These are phyloP conservation scores for Fennellomyces sp. DNA, from an alignment of 371 early-diverging fungal species.

Conservation along the genomic window DNA sequence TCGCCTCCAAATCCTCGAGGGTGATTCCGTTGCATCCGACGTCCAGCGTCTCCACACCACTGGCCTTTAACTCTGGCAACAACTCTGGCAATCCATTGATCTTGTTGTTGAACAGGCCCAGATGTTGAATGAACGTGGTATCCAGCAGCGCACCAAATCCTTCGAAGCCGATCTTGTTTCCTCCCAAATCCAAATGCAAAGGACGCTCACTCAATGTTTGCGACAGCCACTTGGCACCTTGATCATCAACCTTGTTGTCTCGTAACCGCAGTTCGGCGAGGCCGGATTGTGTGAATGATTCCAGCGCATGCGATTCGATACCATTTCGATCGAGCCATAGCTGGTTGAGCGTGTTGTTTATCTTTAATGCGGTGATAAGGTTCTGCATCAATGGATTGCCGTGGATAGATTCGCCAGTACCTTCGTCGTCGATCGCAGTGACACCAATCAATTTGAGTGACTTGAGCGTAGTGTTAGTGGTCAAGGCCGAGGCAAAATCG, in stretches of 20 bases:
- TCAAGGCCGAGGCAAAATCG: constrained; percentile 36
- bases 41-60: constrained; percentile 45
- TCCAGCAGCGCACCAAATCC: constrained; percentile 46
- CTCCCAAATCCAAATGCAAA: constrained; percentile 52
- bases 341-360: constrained; percentile 35
- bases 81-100: constrained; percentile 44
- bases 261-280: constrained; percentile 49
- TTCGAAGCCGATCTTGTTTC: constrained; percentile 44
- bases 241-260: constrained; percentile 55
- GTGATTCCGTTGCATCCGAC: constrained; percentile 60
- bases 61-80: constrained; percentile 31
- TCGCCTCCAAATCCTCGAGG: constrained; percentile 44
- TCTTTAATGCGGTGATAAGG: constrained; percentile 26
- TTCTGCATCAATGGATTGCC: constrained; percentile 50
- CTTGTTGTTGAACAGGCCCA: constrained; percentile 57
- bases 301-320: constrained; percentile 37
- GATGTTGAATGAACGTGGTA: constrained; percentile 34
- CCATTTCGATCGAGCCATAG: constrained; percentile 57
- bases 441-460: constrained; percentile 48
- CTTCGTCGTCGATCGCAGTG: constrained; percentile 26
- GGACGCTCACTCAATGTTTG: constrained; percentile 9
- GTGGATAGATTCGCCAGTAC: constrained; percentile 23
- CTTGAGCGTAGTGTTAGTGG: constrained; percentile 33
- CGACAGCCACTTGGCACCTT: constrained; percentile 43
- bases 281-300: constrained; percentile 11